These are phyloP conservation scores for Psidium friedrichsthalianum DNA, from an alignment of 345 rosid genomes.

Conservation along the genomic window DNA sequence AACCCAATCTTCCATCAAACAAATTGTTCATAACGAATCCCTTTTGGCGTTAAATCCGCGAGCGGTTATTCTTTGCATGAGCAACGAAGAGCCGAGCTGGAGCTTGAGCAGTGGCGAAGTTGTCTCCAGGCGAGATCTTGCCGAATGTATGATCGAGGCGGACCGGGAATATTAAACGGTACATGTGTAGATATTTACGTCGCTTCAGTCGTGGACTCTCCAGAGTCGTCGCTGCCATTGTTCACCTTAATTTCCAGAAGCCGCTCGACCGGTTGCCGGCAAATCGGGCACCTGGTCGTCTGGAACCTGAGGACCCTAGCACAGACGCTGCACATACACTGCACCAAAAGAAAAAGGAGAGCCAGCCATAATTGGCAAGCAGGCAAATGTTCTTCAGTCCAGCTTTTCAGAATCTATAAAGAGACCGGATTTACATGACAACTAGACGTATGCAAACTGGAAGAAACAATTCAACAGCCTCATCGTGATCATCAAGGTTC, in stretches of 20 bases:
- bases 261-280: slow-evolving; percentile 40
- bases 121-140: not conserved
- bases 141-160: not conserved
- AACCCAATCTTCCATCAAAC: not conserved
- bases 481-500: not conserved
- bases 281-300: slow-evolving; percentile 41
- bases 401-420: not conserved
- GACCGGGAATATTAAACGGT: too few relatives aligned
- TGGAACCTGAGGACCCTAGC: slow-evolving; percentile 40
- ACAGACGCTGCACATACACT: slow-evolving; percentile 51
- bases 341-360: slow-evolving; percentile 1
- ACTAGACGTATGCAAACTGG: not conserved
- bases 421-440: not conserved
- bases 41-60: not conserved
- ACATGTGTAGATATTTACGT: too few relatives aligned
- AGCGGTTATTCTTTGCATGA: not conserved
- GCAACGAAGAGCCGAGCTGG: not conserved
- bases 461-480: not conserved
- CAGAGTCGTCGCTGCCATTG: slow-evolving; percentile 12
- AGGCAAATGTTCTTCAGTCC: not conserved
- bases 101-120: not conserved
- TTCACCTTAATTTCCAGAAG: slow-evolving; percentile 41
- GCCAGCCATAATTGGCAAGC: not conserved
- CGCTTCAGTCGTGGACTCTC: not conserved
- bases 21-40: not conserved